Conservation (phyloP, 352 stramenopile genomes). For the Detonula confervacea region DNA sequence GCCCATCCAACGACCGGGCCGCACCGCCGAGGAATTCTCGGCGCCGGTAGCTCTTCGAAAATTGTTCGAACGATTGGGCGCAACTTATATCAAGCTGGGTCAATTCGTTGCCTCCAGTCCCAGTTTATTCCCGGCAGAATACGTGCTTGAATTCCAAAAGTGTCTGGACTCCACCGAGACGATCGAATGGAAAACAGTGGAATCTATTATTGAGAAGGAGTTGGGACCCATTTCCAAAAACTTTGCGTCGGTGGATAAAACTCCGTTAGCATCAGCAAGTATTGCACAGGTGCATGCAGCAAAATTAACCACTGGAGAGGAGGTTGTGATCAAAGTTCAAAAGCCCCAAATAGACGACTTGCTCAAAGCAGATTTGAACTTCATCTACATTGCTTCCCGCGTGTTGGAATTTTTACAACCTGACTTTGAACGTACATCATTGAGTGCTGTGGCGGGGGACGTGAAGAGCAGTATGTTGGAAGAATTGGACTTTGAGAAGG, state of each 20-base stretch:
- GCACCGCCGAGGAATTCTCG: constrained; percentile 50
- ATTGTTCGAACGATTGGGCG: constrained; percentile 87
- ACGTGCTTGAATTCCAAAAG: constrained; percentile 89
- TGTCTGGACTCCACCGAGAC: constrained; percentile 86
- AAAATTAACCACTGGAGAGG: constrained; percentile 74
- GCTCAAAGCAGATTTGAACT: constrained; percentile 80
- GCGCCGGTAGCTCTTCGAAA: constrained; percentile 69
- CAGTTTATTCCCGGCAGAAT: constrained; percentile 88
- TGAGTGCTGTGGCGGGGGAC: constrained; percentile 76
- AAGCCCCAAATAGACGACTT: constrained; percentile 80
- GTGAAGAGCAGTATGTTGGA: constrained; percentile 86
- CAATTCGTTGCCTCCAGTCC: constrained; percentile 87
- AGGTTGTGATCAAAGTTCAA: constrained; percentile 86
- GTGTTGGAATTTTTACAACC: constrained; percentile 84
- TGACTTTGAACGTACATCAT: constrained; percentile 80
- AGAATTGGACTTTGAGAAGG: constrained; percentile 88
- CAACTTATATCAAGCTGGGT: constrained; percentile 88
- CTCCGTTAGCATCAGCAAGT: constrained; percentile 82
- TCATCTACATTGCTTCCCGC: constrained; percentile 77
- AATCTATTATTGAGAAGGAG: constrained; percentile 86
- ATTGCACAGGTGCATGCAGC: constrained; percentile 86
- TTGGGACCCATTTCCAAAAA: constrained; percentile 77
- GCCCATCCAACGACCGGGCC: constrained; percentile 37
- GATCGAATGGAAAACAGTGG: constrained; percentile 82
- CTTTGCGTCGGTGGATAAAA: constrained; percentile 81